Base-by-base conservation (phyloP, 768 basidiomycete species). In the Leccinellum albellum region DNA sequence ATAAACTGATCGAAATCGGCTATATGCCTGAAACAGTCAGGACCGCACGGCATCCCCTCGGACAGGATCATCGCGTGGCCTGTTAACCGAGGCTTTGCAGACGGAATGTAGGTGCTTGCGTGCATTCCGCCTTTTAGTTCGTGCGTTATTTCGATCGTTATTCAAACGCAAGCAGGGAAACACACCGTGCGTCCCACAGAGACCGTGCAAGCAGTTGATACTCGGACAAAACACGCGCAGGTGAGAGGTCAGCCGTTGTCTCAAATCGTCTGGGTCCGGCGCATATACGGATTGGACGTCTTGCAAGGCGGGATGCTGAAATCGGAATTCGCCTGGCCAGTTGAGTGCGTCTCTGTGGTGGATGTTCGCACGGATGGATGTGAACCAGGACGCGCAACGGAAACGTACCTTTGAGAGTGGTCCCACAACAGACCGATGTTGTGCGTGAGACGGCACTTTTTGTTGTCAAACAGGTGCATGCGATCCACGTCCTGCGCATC, bases 141-240 rank as follows among this genome's bases (percentile, higher is more conserved):
- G 21, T 10, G 15, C 14, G 3, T 26, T 17, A 2, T 37, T 40
- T 29, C 13, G 12, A 20, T 14, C 15, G 20, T 44, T 12, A 1
- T 44, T n/a, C 6, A 23, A 12, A 37, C 8, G 14, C 6, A 12
- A 35, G 8, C 21, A 53, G 21, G 9, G 1, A 24, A 29, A 44
- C 66, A 32, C 63, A 76, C 71, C 56, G 55, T 83, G 82, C 0
- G 74, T 66, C 12, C 64, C 53, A 58, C 83, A 84, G 21, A 57
- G 61, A 0, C 75, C 64, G 15, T 70, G 62, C 6, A 82, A 49
- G 44, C 83, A 84, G 33, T 74, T 76, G 6, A 78, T 61, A 45
- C 74, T 79, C 6, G 77, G 75, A 58, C 82, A 84, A 51, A 82
- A 83, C 4, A 64, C 21, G 10, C 35, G 61, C 13, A 75, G 57